These are phyloP conservation scores for Neonectria punicea DNA, from an alignment of 2,329 filamentous ascomycete genomes.

Conservation along the genomic window DNA sequence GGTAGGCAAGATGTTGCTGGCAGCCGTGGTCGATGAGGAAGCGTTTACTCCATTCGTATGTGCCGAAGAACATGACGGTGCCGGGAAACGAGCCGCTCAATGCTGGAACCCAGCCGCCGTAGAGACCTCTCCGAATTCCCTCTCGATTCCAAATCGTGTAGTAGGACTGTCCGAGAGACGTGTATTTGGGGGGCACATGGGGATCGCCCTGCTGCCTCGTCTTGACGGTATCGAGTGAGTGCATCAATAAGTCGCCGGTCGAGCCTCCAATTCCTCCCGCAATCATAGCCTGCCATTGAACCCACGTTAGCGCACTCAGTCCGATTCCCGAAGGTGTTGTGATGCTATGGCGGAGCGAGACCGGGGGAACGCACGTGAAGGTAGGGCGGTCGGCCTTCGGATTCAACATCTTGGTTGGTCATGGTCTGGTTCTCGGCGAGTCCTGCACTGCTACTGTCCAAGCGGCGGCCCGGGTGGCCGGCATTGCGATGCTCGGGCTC, in stretches of 20 bases:
- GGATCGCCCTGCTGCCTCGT: slow-evolving; percentile 97
- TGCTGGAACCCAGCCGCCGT: slow-evolving; percentile 92
- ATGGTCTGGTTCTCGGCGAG: slow-evolving; percentile 46
- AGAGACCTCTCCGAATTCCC: slow-evolving; percentile 84
- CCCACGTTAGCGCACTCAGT: slow-evolving; percentile 33
- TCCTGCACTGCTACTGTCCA: slow-evolving; percentile 41
- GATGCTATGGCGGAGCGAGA: neutral
- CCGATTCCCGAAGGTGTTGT: slow-evolving; percentile 1
- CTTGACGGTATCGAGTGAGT: slow-evolving; percentile 98
- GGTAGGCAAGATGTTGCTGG: slow-evolving; percentile 84
- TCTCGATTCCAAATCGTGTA: slow-evolving; percentile 94
- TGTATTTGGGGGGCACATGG: slow-evolving; percentile 91
- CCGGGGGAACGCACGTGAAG: slow-evolving; percentile 50
- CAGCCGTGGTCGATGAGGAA: slow-evolving; percentile 86
- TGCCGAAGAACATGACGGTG: slow-evolving; percentile 94
- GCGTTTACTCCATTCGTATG: slow-evolving; percentile 95
- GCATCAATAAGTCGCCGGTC: slow-evolving; percentile 97
- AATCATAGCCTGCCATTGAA: slow-evolving; percentile 79
- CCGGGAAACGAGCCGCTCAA: slow-evolving; percentile 93
- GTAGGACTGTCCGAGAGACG: slow-evolving; percentile 89
- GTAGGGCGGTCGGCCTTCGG: slow-evolving; percentile 57
- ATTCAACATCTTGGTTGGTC: slow-evolving; percentile 52
- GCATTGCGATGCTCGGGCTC: slow-evolving; percentile 48
- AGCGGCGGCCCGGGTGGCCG: slow-evolving; percentile 39
- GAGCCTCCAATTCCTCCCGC: slow-evolving; percentile 93